Conservation (phyloP, 108 stramenopile species). For the Nitzschia inconspicua region DNA sequence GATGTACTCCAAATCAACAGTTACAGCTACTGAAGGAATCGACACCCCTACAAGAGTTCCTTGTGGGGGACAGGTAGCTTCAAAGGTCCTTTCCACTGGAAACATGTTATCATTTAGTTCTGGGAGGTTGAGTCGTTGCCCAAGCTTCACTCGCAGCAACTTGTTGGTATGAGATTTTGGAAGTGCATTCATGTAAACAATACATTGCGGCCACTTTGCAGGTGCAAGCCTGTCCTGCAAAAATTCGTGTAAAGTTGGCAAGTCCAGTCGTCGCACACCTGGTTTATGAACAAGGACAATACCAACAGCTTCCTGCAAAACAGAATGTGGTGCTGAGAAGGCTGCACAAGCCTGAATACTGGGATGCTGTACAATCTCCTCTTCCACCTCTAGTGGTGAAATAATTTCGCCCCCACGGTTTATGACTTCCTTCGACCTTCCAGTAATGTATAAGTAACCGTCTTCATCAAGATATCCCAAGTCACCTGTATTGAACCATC, state of each 20-base stretch:
- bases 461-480: slow-evolving; percentile 68
- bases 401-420: slow-evolving; percentile 84
- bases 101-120: slow-evolving; percentile 48
- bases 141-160: slow-evolving; percentile 49
- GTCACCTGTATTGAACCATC: slow-evolving; percentile 86
- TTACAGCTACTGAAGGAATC: slow-evolving; percentile 38
- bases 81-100: slow-evolving; percentile 45
- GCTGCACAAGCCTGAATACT: slow-evolving; percentile 34
- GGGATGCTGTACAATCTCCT: slow-evolving; percentile 51
- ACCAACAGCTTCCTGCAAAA: slow-evolving; percentile 68
- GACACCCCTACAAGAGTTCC: slow-evolving; percentile 43
- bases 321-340: slow-evolving; percentile 52
- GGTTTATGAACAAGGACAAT: slow-evolving; percentile 48
- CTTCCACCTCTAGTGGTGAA: slow-evolving; percentile 73
- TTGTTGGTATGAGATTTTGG: slow-evolving; percentile 64
- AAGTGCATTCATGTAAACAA: slow-evolving; percentile 61
- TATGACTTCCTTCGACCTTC: slow-evolving; percentile 81
- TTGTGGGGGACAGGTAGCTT: slow-evolving; percentile 49
- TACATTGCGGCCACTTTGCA: slow-evolving; percentile 56
- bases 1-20: slow-evolving; percentile 22
- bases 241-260: slow-evolving; percentile 42
- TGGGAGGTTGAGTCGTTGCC: slow-evolving; percentile 40
- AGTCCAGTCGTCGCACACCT: slow-evolving; percentile 30
- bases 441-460: slow-evolving; percentile 70
- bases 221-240: slow-evolving; percentile 37